These are phyloP conservation scores for Pyricularia sp. DNA, from an alignment of 2,329 filamentous ascomycete species.

Conservation along the genomic window DNA sequence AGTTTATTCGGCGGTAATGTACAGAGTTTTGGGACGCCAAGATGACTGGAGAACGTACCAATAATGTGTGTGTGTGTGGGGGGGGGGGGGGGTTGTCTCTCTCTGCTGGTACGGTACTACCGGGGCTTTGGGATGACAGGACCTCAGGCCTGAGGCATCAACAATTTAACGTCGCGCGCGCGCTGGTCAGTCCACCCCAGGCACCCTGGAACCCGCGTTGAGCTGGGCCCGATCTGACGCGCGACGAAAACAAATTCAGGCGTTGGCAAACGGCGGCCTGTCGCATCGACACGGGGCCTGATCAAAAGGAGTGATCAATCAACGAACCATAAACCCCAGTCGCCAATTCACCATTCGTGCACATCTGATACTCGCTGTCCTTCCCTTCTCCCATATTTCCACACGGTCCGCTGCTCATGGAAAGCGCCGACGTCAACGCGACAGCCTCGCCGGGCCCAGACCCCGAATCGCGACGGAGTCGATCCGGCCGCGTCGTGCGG, in stretches of 20 bases:
- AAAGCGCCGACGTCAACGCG: slow-evolving; percentile 46
- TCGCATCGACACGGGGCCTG: neutral
- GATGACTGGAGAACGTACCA: neutral
- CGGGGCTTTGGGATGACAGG: neutral
- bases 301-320: neutral
- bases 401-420: slow-evolving; percentile 38
- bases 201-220: neutral
- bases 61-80: neutral
- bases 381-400: neutral
- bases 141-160: neutral
- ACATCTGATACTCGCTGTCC: neutral
- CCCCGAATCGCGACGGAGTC: slow-evolving; percentile 46
- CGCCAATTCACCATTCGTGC: neutral
- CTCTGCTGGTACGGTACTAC: neutral
- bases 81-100: no score
- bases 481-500: slow-evolving; percentile 59
- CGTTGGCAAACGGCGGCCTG: neutral
- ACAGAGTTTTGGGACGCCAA: neutral
- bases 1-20: neutral
- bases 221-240: slow-evolving; percentile 1
- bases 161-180: neutral
- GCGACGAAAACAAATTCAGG: slow-evolving; percentile 5
- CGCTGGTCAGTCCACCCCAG: neutral
- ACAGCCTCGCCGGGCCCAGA: slow-evolving; percentile 40
- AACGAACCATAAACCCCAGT: neutral